Conservation (phyloP, 306 rosid species). For the Herpetospermum pedunculosum region DNA sequence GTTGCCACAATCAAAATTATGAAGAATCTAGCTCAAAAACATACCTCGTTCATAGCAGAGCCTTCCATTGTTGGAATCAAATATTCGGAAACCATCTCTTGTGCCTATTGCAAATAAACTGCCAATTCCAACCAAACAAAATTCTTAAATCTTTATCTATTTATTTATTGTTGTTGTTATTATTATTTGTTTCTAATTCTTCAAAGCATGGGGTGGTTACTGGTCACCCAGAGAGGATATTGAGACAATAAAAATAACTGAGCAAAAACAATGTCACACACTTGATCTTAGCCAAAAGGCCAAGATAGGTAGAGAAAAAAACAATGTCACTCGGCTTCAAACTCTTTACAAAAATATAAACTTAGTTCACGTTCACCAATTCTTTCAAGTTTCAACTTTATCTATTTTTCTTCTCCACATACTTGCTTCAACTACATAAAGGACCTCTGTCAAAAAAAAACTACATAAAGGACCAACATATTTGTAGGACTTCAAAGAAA, state of each 20-base stretch:
- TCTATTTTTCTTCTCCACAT: neutral
- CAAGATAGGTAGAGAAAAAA: neutral
- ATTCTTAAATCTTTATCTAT: neutral
- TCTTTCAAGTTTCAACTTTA: neutral
- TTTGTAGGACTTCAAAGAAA: neutral
- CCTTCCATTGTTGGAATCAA: conserved; percentile 59
- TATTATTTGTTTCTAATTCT: neutral
- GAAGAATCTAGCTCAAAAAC: neutral
- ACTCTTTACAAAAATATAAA: neutral
- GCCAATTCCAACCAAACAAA: conserved; percentile 13
- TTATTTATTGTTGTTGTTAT: neutral
- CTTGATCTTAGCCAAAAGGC: neutral
- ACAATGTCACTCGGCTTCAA: neutral
- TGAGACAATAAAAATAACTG: neutral
- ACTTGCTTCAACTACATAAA: neutral
- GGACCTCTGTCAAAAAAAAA: no score
- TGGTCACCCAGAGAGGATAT: neutral
- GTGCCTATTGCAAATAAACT: conserved; percentile 83
- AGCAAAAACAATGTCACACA: neutral
- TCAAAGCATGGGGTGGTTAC: neutral
- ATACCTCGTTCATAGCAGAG: conserved; percentile 69
- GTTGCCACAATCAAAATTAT: neutral
- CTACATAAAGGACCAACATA: neutral
- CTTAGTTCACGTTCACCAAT: neutral
- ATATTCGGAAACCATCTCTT: conserved; percentile 68